Percentiles rank a stretch among this genome's conserved stretches.
Conservation (phyloP, 1,284 basidiomycete species). For the Marasmius oreades region DNA sequence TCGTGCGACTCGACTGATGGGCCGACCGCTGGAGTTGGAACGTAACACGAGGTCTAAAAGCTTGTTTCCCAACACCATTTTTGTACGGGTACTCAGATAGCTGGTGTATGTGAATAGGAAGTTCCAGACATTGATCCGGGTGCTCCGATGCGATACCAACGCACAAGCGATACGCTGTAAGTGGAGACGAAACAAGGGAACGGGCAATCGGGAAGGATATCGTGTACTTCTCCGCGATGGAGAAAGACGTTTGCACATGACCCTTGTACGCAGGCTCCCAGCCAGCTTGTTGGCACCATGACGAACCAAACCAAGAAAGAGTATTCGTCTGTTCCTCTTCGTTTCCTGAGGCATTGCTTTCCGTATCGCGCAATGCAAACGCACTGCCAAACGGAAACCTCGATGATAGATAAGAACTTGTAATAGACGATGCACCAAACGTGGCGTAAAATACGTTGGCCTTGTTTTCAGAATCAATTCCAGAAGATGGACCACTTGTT, state of each 20-base stretch:
- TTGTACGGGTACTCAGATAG: constrained; percentile 26
- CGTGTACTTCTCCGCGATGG: background rate
- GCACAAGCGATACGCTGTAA: constrained; percentile 27
- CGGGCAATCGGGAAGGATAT: constrained; percentile 12
- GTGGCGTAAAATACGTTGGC: constrained; percentile 32
- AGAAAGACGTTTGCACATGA: background rate
- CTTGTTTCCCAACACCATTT: constrained; percentile 50
- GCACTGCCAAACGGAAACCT: constrained; percentile 25
- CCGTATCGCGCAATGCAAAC: constrained; percentile 23
- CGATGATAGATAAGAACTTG: constrained; percentile 29
- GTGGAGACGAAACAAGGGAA: constrained; percentile 17
- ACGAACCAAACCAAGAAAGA: constrained; percentile 10
- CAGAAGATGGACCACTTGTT: constrained; percentile 28
- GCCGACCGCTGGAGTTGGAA: constrained; percentile 34
- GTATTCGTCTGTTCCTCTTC: constrained; percentile 23
- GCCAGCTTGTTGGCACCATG: constrained; percentile 7
- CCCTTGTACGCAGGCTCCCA: background rate
- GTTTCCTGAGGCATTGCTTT: constrained; percentile 12
- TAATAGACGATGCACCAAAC: constrained; percentile 30
- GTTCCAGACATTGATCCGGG: constrained; percentile 37
- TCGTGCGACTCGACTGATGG: constrained; percentile 38
- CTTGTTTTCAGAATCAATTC: constrained; percentile 25
- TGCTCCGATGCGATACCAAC: constrained; percentile 32
- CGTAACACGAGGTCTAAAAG: constrained; percentile 44
- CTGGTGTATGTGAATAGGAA: constrained; percentile 31